phyloP scores from a whole-genome alignment of 2,329 filamentous ascomycete species.

The Thielaviopsis euricoi region DNA sequence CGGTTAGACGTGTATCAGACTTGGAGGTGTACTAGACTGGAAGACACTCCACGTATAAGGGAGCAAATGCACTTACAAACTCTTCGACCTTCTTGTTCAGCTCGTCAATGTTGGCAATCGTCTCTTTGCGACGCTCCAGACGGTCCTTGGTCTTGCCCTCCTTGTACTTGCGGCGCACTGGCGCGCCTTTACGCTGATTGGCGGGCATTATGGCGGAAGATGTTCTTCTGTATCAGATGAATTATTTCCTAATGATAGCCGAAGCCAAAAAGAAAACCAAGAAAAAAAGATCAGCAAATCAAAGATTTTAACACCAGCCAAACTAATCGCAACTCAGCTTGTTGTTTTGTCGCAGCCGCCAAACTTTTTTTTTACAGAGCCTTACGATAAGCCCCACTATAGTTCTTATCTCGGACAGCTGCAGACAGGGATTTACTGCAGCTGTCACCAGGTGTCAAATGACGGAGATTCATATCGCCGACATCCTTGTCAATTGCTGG shows the following conservation, averaged over 20 bases:
- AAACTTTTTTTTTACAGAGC: slow-evolving; percentile 11
- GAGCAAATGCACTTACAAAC: slow-evolving; percentile 19
- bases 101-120: slow-evolving; percentile 23
- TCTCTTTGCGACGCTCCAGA: slow-evolving; percentile 21
- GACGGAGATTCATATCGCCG: not conserved
- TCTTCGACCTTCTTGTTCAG: slow-evolving; percentile 24
- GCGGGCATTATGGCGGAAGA: slow-evolving; percentile 2
- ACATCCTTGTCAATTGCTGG: not conserved
- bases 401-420: slow-evolving; percentile 1
- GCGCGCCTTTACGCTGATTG: slow-evolving; percentile 5
- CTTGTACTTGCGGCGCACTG: slow-evolving; percentile 10
- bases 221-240: not conserved
- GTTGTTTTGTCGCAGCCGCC: not conserved
- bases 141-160: slow-evolving; percentile 12
- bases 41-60: no score
- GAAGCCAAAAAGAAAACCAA: not conserved
- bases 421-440: not conserved
- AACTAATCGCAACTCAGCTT: not conserved
- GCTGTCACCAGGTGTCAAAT: not conserved
- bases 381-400: slow-evolving; percentile 9
- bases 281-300: not conserved
- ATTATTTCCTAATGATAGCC: not conserved
- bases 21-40: not conserved
- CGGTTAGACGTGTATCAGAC: not conserved
- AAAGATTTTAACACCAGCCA: not conserved